Evolutionary conservation across 2,329 filamentous ascomycete genomes (phyloP), one percentile per base, ranked within the genome.

Genomic region (Paramyrothecium roridum): DNA sequence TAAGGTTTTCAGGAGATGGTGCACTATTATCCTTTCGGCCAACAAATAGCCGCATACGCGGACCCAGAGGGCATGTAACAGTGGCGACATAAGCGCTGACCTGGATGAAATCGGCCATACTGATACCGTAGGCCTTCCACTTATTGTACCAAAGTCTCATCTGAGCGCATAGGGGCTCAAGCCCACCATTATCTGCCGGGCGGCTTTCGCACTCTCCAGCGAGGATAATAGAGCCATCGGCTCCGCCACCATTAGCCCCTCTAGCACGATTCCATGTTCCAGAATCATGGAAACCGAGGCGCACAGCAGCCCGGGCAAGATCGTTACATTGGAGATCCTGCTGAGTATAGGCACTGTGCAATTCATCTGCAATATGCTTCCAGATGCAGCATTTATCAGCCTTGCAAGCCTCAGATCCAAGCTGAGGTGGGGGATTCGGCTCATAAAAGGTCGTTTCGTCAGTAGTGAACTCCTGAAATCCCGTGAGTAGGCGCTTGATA

Each of bases 41-140:
- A 37, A 82, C 73, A 52, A 76, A 78, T 3, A 77, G 76, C 50
- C 72, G 67, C 22, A 81, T 70, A 17, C 73, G 17, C 73, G 70
- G 7, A 77, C 71, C 10, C 30, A 51, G 17, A 13, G 49, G 49
- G 30, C 49, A 51, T 11, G 33, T 33, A 13, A 51, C 49, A 16
- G 77, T 77, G 7, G 75, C 80, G 46, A 79, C 70, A 52, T 66
- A 76, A 66, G 68, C 70, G 2, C 75, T 76, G 57, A 80, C 76
- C 60, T 82, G 79, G 21, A 80, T 73, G 8, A 83, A 67, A 60
- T 83, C 80, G n/a, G 79, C 80, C 58, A 77, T 77, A 3, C 73
- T 69, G 21, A 83, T 57, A 48, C 63, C 69, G 50, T 60, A 60
- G 26, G 16, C 37, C 37, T 43, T 43, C 13, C n/a, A 43, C 37